These are phyloP conservation scores for Calonectria honghensis DNA, from an alignment of 2,329 filamentous ascomycete genomes.

Conservation along the genomic window DNA sequence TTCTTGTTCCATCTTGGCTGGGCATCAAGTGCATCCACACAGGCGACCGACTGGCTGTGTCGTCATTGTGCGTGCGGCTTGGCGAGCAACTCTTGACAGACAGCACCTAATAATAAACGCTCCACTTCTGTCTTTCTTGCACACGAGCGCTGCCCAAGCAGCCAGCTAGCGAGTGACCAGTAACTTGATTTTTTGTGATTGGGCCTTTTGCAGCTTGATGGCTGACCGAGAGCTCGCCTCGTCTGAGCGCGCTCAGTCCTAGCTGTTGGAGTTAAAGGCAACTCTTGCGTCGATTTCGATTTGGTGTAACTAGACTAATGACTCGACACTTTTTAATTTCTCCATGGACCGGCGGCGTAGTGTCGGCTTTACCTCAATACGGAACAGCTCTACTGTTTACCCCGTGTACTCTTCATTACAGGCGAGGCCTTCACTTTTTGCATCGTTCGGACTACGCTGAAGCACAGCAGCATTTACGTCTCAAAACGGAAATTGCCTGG, in stretches of 20 bases:
- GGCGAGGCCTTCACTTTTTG: slow-evolving; percentile 1
- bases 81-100: slow-evolving; percentile 38
- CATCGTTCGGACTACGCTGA: neutral
- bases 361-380: slow-evolving; percentile 5
- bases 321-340: slow-evolving; percentile 11
- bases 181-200: slow-evolving; percentile 3
- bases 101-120: slow-evolving; percentile 44
- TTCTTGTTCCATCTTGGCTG: neutral
- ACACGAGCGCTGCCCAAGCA: slow-evolving; percentile 21
- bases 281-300: neutral
- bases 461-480: neutral
- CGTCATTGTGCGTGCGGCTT: slow-evolving; percentile 53
- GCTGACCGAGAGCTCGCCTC: neutral
- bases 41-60: slow-evolving; percentile 42
- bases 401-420: neutral
- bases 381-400: neutral
- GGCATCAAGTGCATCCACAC: neutral
- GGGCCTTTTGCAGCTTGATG: neutral
- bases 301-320: neutral
- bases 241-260: slow-evolving; percentile 12
- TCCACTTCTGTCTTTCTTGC: slow-evolving; percentile 37
- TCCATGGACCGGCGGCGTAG: neutral
- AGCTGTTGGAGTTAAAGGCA: slow-evolving; percentile 1
- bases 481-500: neutral
- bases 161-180: neutral